Evolutionary conservation across 129 eudicot genomes (phyloP), one percentile per base, ranked within the genome.

Genomic region (Oenanthe sinensis): DNA sequence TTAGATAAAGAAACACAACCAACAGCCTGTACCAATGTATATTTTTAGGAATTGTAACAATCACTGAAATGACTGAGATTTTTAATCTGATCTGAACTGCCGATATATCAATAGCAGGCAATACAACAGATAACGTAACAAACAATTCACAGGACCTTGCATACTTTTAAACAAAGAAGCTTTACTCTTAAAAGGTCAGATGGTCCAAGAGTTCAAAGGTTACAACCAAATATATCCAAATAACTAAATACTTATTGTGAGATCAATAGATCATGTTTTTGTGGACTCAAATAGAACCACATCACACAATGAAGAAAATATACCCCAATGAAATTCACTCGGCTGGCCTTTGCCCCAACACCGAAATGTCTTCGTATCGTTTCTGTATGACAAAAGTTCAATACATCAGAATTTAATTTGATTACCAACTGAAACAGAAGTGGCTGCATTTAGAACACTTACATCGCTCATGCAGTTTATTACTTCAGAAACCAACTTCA

Each of bases 361-460:
- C 96, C 78, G 96, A 45, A 75, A 92, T 92, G 85, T 92, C 97
- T 81, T 92, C 97, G 11, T 90, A 92, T 43, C 91, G 90, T 76
- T 92, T 92, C 97, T 92, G 92, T 87, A 86, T 19, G 42, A 79
- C 52, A 54, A 47, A 17, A 36, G 71, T 73, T 30, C 8, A 54
- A 0, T 37, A 60, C n/a, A 70, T 83, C 79, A 77, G 70, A 78
- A 71, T 28, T 10, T 33, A 68, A 68, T 22, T 40, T 28, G 36
- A 44, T 63, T 39, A 17, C 36, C 37, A 44, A 84, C 37, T 7
- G 22, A 37, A 77, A 45, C 4, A 26, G 4, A 74, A 42, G 58
- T 7, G 14, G 5, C 26, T 43, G 42, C 42, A 39, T 39, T 39
- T 33, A 33, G 36, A 33, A 33, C 36, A 33, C 36, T 33, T 33